Conservation (phyloP, 148 eudicot genomes). For the Heliosperma pusillum region DNA sequence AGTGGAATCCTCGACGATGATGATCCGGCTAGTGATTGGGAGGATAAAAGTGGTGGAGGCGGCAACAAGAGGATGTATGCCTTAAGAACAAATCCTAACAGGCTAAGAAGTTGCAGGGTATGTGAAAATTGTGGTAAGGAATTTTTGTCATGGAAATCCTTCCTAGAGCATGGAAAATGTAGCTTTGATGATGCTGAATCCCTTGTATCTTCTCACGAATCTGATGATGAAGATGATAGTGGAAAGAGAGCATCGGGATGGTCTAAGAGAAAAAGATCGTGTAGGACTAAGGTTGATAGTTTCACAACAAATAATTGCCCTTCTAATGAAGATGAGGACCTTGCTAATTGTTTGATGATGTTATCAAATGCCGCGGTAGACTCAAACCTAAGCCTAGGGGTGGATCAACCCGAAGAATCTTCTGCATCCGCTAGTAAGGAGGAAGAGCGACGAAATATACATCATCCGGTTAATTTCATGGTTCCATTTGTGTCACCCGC, state of each 20-base stretch:
- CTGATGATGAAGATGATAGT: constrained; percentile 37
- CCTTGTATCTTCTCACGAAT: constrained; percentile 43
- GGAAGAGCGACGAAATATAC: constrained; percentile 21
- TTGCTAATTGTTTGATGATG: constrained; percentile 53
- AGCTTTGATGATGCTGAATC: constrained; percentile 64
- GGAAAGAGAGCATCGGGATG: constrained; percentile 38
- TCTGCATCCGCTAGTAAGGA: constrained; percentile 30
- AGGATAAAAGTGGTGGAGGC: constrained; percentile 42
- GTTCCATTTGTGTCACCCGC: constrained; percentile 5
- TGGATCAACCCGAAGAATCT: constrained; percentile 31
- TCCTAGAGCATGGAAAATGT: constrained; percentile 77
- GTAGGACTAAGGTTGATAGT: constrained; percentile 49
- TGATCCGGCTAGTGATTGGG: constrained; percentile 65
- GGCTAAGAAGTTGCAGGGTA: constrained; percentile 50
- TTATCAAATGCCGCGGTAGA: constrained; percentile 42
- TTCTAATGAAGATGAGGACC: constrained; percentile 53
- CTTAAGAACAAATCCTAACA: constrained; percentile 77
- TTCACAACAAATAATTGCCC: constrained; percentile 25
- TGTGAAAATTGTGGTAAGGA: constrained; percentile 83
- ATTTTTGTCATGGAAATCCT: constrained; percentile 77
- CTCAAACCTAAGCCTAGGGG: background rate
- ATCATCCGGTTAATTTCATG: constrained; percentile 4
- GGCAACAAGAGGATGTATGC: constrained; percentile 61
- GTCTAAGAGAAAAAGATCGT: constrained; percentile 74
- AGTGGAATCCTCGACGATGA: constrained; percentile 46